phyloP scores from a whole-genome alignment of 2,329 filamentous ascomycete genomes.

The Dryadomyces quercus-mongolicae region DNA sequence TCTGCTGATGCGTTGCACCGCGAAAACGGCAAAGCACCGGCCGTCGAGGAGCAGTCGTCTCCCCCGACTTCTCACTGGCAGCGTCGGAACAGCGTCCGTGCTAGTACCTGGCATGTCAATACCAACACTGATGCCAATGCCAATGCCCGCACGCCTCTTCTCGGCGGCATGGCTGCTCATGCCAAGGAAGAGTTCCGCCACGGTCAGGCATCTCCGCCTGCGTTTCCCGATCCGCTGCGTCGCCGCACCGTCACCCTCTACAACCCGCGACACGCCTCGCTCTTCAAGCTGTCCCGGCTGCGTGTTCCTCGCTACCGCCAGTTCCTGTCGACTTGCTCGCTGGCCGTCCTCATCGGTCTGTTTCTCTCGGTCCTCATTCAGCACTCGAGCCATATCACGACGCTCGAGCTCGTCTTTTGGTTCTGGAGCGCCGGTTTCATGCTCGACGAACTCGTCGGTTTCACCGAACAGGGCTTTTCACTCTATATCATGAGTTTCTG shows the following conservation, averaged over 20 bases:
- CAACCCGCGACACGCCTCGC: slow-evolving; percentile 77
- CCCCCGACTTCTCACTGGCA: neutral
- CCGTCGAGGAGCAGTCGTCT: slow-evolving; percentile 14
- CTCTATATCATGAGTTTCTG: slow-evolving; percentile 97
- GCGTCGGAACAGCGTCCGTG: neutral
- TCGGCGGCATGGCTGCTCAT: slow-evolving; percentile 6
- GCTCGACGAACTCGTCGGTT: slow-evolving; percentile 90
- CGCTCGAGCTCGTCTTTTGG: slow-evolving; percentile 84
- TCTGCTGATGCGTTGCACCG: slow-evolving; percentile 77
- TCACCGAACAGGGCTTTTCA: slow-evolving; percentile 92
- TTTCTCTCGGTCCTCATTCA: slow-evolving; percentile 73
- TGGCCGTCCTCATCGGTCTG: slow-evolving; percentile 71
- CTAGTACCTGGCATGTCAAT: slow-evolving; percentile 15
- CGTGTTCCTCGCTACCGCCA: slow-evolving; percentile 87
- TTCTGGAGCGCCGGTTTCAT: slow-evolving; percentile 97
- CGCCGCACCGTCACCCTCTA: slow-evolving; percentile 76
- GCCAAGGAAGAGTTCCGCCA: slow-evolving; percentile 18
- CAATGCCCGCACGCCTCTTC: neutral
- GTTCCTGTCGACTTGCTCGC: slow-evolving; percentile 77
- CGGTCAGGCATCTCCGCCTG: neutral
- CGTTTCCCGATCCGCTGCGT: slow-evolving; percentile 19
- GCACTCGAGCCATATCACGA: slow-evolving; percentile 69
- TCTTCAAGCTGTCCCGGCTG: slow-evolving; percentile 82
- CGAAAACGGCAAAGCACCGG: slow-evolving; percentile 23
- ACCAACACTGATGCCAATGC: slow-evolving; percentile 9